These are phyloP conservation scores for Berkeleyomyces basicola DNA, from an alignment of 2,329 filamentous ascomycete species.

Conservation along the genomic window DNA sequence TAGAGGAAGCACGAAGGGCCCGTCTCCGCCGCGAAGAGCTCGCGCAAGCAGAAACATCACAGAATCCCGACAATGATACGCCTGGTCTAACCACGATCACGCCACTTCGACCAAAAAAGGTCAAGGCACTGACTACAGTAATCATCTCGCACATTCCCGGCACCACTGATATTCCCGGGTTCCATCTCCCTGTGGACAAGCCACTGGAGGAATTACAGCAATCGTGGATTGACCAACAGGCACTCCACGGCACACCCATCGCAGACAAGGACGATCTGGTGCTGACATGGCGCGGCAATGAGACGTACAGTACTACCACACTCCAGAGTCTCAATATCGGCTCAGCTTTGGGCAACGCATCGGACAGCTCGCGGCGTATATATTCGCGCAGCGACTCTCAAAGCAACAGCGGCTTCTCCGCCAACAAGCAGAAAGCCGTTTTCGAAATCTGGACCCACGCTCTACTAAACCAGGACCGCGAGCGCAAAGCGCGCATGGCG, in stretches of 20 bases:
- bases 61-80: not conserved
- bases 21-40: not conserved
- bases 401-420: constrained; percentile 28
- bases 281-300: constrained; percentile 61
- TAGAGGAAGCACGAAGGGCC: constrained; percentile 25
- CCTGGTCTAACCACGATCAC: not conserved
- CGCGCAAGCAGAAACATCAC: not conserved
- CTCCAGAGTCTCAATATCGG: constrained; percentile 49
- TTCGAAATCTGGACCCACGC: constrained; percentile 64
- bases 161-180: constrained; percentile 21
- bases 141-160: constrained; percentile 41
- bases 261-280: constrained; percentile 41
- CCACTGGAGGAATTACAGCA: constrained; percentile 32
- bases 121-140: not conserved
- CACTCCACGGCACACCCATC: constrained; percentile 25
- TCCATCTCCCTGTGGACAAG: not conserved
- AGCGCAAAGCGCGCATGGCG: constrained; percentile 19
- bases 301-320: constrained; percentile 61
- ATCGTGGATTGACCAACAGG: constrained; percentile 52
- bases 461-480: constrained; percentile 34
- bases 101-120: not conserved
- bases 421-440: constrained; percentile 43
- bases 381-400: constrained; percentile 22
- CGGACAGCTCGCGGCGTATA: constrained; percentile 21
- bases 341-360: constrained; percentile 18